Evolutionary conservation across 805 yeast genomes (phyloP), one percentile per base, ranked within the genome.

Genomic region (Wickerhamomyces rabaulensis): DNA sequence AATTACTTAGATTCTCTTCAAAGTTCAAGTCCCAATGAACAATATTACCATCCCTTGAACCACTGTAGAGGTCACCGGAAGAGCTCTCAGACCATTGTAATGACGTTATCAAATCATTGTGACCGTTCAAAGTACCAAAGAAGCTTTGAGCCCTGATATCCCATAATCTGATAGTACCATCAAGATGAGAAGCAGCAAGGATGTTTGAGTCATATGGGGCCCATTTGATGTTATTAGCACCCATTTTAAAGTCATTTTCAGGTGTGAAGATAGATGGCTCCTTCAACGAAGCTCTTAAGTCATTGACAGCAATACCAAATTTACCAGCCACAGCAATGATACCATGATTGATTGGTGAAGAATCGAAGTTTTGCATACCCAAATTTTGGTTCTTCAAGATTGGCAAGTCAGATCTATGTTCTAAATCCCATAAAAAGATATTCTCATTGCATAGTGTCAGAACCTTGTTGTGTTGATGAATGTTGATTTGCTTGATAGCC

Each of bases 281-380:
- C 23, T 47, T 46, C 7, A 17, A 36, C 9, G 44, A 35, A 4
- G 74, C 71, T 53, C 95, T 71, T 52, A 87, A 64, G 63, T 89
- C 97, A 51, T 81, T 74, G 36, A 89, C 64, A 0, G 94, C 82
- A 9, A 88, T 74, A 2, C 96, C 96, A 58, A 81, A 81, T 21
- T 74, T 73, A 5, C 89, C 89, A 49, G 86, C 80, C 2, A 84
- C 65, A 0, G 89, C 84, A 45, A 82, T 56, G 20, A 83, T 65
- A 21, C 82, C 79, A 53, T 71, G 73, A 39, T 76, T 62, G 41
- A 65, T 55, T 5, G 73, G 60, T 37, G 77, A 73, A 25, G 75
- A 61, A 52, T 82, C 83, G 47, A 84, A 75, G 39, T 71, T 66
- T 12, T 65, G 55, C 3, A 82, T 60, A 0, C 87, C 87, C 1